These are phyloP conservation scores for Nemania sp. DNA, from an alignment of 2,329 filamentous ascomycete species.

Conservation along the genomic window DNA sequence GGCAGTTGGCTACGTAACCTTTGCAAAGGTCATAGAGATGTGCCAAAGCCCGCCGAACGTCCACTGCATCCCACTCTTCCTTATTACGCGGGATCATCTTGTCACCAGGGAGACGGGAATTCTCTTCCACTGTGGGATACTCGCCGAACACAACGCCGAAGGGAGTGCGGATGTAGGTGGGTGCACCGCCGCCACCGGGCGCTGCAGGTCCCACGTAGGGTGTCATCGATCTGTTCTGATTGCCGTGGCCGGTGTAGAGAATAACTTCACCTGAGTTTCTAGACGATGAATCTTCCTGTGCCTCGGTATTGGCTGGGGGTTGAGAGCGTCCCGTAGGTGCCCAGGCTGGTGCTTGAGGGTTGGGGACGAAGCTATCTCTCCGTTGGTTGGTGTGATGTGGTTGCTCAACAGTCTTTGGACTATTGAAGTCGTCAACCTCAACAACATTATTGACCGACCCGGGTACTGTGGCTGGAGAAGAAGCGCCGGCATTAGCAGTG, in stretches of 20 bases:
- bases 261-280: constrained; percentile 35
- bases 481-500: not conserved
- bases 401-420: constrained; percentile 18
- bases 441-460: constrained; percentile 28
- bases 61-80: constrained; percentile 43
- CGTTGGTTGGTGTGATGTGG: constrained; percentile 1
- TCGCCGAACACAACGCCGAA: constrained; percentile 33
- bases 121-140: constrained; percentile 38
- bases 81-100: constrained; percentile 44
- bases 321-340: constrained; percentile 24
- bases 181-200: constrained; percentile 19
- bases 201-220: constrained; percentile 24
- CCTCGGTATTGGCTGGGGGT: not conserved
- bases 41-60: constrained; percentile 44
- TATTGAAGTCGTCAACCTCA: constrained; percentile 16
- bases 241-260: constrained; percentile 35
- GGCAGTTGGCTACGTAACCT: constrained; percentile 47
- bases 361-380: constrained; percentile 37
- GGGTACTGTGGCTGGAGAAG: constrained; percentile 15
- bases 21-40: constrained; percentile 48
- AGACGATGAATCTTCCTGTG: constrained; percentile 23
- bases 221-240: constrained; percentile 27
- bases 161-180: constrained; percentile 32
- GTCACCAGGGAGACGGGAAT: constrained; percentile 30
- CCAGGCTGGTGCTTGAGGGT: constrained; percentile 45